Conservation (phyloP, 352 stramenopile species). For the Phytophthora rubi region DNA sequence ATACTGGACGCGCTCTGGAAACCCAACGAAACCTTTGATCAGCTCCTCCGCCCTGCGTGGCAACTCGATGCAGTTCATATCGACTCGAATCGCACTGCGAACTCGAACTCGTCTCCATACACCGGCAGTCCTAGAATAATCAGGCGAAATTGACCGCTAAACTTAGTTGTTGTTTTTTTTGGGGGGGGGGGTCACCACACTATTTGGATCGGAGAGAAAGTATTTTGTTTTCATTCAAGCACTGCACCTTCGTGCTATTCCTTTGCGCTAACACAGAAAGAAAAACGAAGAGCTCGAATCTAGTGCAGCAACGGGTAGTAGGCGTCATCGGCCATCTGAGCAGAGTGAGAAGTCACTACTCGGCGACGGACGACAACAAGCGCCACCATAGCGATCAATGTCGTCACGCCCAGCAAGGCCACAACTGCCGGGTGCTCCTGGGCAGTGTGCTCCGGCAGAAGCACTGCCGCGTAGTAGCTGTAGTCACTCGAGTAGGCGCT, state of each 20-base stretch:
- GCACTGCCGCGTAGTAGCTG: constrained; percentile 30
- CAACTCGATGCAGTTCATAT: constrained; percentile 1
- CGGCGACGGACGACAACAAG: constrained; percentile 56
- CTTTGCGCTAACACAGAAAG: background rate
- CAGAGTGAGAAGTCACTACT: constrained; percentile 17
- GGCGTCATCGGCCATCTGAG: constrained; percentile 45
- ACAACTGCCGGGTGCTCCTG: constrained; percentile 39
- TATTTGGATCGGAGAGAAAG: background rate
- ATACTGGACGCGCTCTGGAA: constrained; percentile 9
- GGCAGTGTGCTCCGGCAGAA: constrained; percentile 33
- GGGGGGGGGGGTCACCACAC: no score
- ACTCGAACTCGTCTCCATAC: background rate
- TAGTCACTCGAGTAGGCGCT: constrained; percentile 23
- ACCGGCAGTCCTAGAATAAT: background rate
- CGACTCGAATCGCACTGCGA: background rate
- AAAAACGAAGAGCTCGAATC: background rate
- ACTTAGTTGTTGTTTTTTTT: background rate
- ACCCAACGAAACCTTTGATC: constrained; percentile 13
- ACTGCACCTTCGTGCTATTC: background rate
- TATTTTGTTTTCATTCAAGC: background rate
- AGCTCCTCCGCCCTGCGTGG: constrained; percentile 7
- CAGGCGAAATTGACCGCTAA: background rate
- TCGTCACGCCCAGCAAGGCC: constrained; percentile 42
- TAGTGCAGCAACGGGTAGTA: constrained; percentile 74
- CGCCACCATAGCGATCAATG: constrained; percentile 56